Base-by-base conservation (phyloP, 2,329 filamentous ascomycete species). In the Huntiella bhutanensis region DNA sequence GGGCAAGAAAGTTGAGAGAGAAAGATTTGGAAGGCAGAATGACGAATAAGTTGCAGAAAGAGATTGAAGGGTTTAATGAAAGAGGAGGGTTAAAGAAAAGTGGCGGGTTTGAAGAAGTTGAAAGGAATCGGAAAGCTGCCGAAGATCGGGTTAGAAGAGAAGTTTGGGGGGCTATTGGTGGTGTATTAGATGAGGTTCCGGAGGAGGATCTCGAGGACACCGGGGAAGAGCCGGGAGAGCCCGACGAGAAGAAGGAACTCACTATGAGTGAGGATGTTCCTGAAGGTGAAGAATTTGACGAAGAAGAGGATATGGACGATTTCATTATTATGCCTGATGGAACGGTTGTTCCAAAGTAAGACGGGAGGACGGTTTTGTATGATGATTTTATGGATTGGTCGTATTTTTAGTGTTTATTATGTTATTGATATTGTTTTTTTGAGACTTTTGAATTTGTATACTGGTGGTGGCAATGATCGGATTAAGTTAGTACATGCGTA, bases 41-140 rank as follows among this genome's bases (percentile, higher is more conserved):
- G 19, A 82, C 80, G 33, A 82, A 84, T 54, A 69, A 71, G 28
- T 80, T 98, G 57, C 84, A 82, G 59, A 82, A 82, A 54, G 91
- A 98, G 60, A 72, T 98, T 6, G 74, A 76, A 12, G 71, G 64
- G 32, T 98, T 96, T 58, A 88, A 96, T 1, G 73, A 82, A 52
- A 84, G 94, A 56, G 85, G 85, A 49, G 91, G 82, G 61, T 66
- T 98, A 53, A 96, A 94, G 71, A 96, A 96, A 70, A 87, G 82
- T 11, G 91, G 91, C 36, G 91, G 91, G 0, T 80, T 94, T 43
- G 91, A 96, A 60, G 91, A 98, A 63, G 80, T 87, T 0, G 91
- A 98, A 63, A 73, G 91, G 45, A 69, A 84, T 40, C 71, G 91
- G 43, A 80, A 80, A 57, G 74, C 78, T 33, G 93, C 88, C 59